A percentile compares a stretch with the other conserved stretches of the same genome.
These are phyloP conservation scores for Daedalea quercina DNA, from an alignment of 768 basidiomycete genomes.

Conservation along the genomic window DNA sequence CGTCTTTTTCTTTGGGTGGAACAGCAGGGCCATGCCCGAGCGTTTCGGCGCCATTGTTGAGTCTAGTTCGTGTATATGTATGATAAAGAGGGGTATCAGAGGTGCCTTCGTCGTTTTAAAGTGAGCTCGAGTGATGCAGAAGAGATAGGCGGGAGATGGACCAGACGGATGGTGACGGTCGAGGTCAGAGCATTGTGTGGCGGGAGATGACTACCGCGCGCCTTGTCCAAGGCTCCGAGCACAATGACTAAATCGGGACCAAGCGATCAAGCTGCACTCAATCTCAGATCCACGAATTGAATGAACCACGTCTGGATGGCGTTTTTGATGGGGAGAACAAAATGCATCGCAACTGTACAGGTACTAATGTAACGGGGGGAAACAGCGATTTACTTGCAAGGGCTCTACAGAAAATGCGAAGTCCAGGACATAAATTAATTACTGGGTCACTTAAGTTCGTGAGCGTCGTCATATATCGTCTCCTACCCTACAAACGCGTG, in stretches of 20 bases:
- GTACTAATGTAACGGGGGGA: not conserved
- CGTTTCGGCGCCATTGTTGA: constrained; percentile 3
- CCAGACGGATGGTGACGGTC: not conserved
- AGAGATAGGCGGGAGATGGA: not conserved
- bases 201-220: not conserved
- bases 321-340: too few species aligned
- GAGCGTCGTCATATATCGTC: not conserved
- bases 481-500: not conserved
- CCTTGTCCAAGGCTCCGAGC: not conserved
- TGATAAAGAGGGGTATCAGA: not conserved
- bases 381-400: not conserved
- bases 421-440: constrained; percentile 1
- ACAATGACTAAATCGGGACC: not conserved
- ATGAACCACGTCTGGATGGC: not conserved
- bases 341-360: not conserved
- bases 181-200: constrained; percentile 1
- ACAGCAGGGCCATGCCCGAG: constrained; percentile 27
- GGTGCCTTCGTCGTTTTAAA: not conserved
- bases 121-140: not conserved
- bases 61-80: not conserved
- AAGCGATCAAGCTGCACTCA: not conserved
- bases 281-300: not conserved
- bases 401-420: not conserved
- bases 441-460: not conserved
- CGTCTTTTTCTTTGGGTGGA: constrained; percentile 62